Percentiles rank a stretch among this genome's conserved stretches.
Evolutionary conservation across 768 basidiomycete genomes (phyloP).

Genomic region (Chlorophyllum brunneum): DNA sequence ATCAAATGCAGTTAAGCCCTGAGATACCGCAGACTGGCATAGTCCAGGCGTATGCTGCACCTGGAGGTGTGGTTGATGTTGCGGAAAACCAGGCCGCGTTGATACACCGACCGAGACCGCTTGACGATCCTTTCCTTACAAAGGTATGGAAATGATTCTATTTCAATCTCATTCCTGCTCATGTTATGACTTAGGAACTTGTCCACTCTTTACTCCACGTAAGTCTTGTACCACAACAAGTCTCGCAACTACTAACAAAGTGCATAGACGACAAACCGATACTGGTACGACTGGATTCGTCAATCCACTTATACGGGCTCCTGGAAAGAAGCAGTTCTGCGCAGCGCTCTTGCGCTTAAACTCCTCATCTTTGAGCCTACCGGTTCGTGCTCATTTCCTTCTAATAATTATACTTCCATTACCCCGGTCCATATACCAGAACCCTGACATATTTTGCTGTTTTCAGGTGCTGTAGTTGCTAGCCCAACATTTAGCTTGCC

Average conservation of each 20-base stretch:
- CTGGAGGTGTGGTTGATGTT: background rate
- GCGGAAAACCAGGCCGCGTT: background rate
- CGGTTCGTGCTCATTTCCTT: constrained; percentile 33
- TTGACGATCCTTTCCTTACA: constrained; percentile 68
- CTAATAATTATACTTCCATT: background rate
- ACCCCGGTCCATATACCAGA: background rate
- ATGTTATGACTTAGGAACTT: constrained; percentile 39
- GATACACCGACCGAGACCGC: background rate
- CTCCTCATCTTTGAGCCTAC: constrained; percentile 92
- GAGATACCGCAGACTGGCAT: constrained; percentile 2
- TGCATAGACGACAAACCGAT: constrained; percentile 60
- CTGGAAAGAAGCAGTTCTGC: constrained; percentile 94
- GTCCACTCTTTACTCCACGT: constrained; percentile 56
- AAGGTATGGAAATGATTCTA: constrained; percentile 51
- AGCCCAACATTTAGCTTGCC: constrained; percentile 95
- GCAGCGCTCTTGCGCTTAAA: constrained; percentile 92
- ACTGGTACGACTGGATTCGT: constrained; percentile 90
- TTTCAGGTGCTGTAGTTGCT: constrained; percentile 81
- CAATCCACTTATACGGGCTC: constrained; percentile 86
- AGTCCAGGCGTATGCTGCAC: background rate
- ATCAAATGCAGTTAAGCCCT: background rate
- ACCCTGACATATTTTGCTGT: background rate
- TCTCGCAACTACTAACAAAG: background rate
- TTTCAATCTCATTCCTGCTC: no score
- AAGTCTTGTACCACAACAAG: constrained; percentile 16